These are phyloP conservation scores for Corniculantispora saksenae DNA, from an alignment of 2,329 filamentous ascomycete genomes.

Conservation along the genomic window DNA sequence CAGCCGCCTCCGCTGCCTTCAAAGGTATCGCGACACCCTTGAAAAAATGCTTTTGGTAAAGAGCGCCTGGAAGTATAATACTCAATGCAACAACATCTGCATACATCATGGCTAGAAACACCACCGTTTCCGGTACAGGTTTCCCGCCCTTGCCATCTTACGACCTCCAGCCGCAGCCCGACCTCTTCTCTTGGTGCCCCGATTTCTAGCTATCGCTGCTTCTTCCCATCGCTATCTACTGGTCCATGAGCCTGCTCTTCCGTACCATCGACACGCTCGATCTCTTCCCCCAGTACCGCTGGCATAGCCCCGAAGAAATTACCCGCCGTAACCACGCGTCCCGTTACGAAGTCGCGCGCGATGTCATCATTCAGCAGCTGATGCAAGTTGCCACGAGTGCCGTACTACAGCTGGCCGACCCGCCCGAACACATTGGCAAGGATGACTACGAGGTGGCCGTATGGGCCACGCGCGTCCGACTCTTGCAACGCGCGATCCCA, in stretches of 20 bases:
- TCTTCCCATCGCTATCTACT: conserved; percentile 82
- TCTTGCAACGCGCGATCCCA: conserved; percentile 79
- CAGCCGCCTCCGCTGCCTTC: too few relatives aligned
- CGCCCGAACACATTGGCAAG: conserved; percentile 71
- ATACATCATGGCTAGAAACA: conserved; percentile 53
- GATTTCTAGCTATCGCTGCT: conserved; percentile 79
- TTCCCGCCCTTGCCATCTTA: conserved; percentile 88
- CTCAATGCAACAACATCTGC: too few relatives aligned
- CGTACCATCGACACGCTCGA: conserved; percentile 85
- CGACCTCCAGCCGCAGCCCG: conserved; percentile 66
- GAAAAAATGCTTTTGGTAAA: too few relatives aligned
- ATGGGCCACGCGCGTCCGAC: conserved; percentile 81
- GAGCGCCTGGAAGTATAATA: too few relatives aligned
- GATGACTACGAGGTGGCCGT: conserved; percentile 85
- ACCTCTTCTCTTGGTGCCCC: conserved; percentile 74
- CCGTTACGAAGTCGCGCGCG: conserved; percentile 81
- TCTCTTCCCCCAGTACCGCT: conserved; percentile 83
- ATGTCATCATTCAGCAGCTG: conserved; percentile 88
- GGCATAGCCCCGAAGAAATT: conserved; percentile 94
- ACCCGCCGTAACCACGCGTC: conserved; percentile 83
- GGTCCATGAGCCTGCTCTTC: conserved; percentile 81
- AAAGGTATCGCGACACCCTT: too few relatives aligned
- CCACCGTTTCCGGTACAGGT: conserved; percentile 54
- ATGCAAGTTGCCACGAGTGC: conserved; percentile 78
- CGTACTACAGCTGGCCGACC: conserved; percentile 70